phyloP scores from a whole-genome alignment of 208 protist genomes.

The Tritrichomonas musculus region DNA sequence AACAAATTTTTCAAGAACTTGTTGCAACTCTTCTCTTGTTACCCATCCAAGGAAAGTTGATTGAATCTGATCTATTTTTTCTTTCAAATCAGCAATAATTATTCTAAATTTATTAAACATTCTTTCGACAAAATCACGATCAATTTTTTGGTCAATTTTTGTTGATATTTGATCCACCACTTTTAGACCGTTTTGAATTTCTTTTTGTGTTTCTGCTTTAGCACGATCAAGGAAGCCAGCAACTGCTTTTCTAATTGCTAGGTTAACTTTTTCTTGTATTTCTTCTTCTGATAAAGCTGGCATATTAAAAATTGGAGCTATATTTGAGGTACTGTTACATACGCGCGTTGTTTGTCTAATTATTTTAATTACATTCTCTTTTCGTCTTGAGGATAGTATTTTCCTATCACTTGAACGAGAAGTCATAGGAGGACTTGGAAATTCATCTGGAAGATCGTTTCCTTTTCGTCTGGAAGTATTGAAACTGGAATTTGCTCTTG shows the following conservation, averaged over 20 bases:
- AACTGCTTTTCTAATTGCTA: not conserved
- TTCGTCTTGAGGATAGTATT: too few relatives aligned
- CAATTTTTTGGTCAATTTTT: constrained; percentile 8
- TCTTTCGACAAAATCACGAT: constrained; percentile 29
- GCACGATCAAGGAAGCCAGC: not conserved
- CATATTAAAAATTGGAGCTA: too few relatives aligned
- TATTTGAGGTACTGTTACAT: too few relatives aligned
- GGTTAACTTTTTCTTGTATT: not conserved
- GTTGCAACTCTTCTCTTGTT: not conserved
- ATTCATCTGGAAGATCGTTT: too few relatives aligned
- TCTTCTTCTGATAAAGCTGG: not conserved
- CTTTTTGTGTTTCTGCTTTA: not conserved
- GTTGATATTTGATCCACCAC: not conserved
- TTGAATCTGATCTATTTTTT: not conserved
- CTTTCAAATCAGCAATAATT: not conserved
- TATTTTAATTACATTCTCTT: too few relatives aligned
- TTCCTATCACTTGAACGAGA: too few relatives aligned
- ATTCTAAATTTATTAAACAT: constrained; percentile 32
- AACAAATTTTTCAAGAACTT: not conserved
- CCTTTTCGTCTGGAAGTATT: too few relatives aligned
- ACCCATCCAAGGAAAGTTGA: not conserved
- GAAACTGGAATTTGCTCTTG: too few relatives aligned
- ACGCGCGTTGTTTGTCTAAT: too few relatives aligned
- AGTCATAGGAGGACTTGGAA: too few relatives aligned
- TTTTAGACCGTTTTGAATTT: not conserved